Evolutionary conservation across 176 grass and related monocot species (phyloP).

Genomic region (Calamus simplicifolius): DNA sequence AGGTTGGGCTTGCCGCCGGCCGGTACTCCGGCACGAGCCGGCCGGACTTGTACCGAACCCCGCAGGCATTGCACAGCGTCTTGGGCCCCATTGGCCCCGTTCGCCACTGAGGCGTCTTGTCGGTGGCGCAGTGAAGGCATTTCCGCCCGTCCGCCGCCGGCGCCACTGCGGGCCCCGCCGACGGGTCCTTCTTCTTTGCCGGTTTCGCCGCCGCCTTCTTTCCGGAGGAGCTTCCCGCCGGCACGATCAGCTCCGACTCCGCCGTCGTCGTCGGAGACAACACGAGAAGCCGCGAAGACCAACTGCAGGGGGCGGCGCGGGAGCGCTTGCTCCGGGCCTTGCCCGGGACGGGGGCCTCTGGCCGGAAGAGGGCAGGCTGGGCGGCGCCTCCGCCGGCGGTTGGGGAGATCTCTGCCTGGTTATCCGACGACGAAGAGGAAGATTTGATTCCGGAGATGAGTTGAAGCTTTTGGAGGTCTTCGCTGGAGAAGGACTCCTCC

Average conservation of each 20-base stretch:
- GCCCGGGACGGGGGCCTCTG: conserved; percentile 1
- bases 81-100: conserved; percentile 21
- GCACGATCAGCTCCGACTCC: conserved; percentile 17
- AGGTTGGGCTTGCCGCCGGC: conserved; percentile 15
- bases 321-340: conserved; percentile 18
- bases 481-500: conserved; percentile 52
- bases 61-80: conserved; percentile 20
- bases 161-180: no score
- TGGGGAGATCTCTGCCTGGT: no score
- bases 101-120: conserved; percentile 23
- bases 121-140: conserved; percentile 16
- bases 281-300: conserved; percentile 10
- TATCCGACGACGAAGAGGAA: neutral
- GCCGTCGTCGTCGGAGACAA: neutral
- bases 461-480: conserved; percentile 87
- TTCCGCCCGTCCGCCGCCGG: conserved; percentile 8
- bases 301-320: conserved; percentile 4
- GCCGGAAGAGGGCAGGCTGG: neutral
- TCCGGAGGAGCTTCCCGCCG: conserved; percentile 1
- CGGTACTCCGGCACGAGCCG: conserved; percentile 17
- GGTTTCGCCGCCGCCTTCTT: conserved; percentile 33
- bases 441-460: conserved; percentile 49
- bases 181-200: conserved; percentile 27
- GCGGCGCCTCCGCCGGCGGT: no score
- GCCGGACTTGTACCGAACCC: conserved; percentile 20